Percentiles rank a stretch among this genome's conserved stretches.
Evolutionary conservation across 768 basidiomycete species (phyloP).

Genomic region (Boletus patriciae): DNA sequence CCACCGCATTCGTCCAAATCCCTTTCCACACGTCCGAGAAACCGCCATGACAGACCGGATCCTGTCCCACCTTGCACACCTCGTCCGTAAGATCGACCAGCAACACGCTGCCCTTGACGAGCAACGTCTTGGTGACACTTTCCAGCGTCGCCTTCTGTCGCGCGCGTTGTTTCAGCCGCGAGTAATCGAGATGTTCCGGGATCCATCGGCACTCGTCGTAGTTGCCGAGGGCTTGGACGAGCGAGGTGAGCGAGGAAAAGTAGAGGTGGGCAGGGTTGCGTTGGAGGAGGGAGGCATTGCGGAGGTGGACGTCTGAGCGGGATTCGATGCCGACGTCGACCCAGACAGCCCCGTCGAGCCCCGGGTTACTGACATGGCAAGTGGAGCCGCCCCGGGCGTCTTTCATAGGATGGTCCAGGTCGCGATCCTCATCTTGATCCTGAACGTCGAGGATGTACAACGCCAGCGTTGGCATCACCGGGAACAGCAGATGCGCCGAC

Average conservation of each 20-base stretch:
- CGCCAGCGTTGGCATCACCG: conserved; percentile 52
- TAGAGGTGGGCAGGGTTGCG: conserved; percentile 49
- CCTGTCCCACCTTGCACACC: conserved; percentile 45
- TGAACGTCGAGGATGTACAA: conserved; percentile 50
- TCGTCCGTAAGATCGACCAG: conserved; percentile 59
- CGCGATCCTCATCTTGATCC: conserved; percentile 7
- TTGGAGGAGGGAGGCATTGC: conserved; percentile 59
- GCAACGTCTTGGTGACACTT: conserved; percentile 53
- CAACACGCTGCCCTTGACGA: conserved; percentile 49
- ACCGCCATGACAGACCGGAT: conserved; percentile 52
- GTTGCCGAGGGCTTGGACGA: conserved; percentile 52
- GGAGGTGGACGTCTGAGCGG: conserved; percentile 56
- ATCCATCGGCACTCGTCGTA: conserved; percentile 61
- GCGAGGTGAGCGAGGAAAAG: conserved; percentile 53
- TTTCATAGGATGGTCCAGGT: conserved; percentile 16
- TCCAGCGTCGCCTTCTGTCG: conserved; percentile 57
- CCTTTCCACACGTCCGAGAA: conserved; percentile 67
- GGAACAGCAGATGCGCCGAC: conserved; percentile 54
- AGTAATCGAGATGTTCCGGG: conserved; percentile 52
- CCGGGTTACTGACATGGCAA: neutral
- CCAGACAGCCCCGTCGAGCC: conserved; percentile 29
- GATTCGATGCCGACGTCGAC: conserved; percentile 53
- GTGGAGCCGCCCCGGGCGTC: neutral
- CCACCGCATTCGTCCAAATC: conserved; percentile 48
- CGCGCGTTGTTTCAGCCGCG: conserved; percentile 54